Conservation (phyloP, 352 stramenopile genomes). For the Globisporangium viniferum region DNA sequence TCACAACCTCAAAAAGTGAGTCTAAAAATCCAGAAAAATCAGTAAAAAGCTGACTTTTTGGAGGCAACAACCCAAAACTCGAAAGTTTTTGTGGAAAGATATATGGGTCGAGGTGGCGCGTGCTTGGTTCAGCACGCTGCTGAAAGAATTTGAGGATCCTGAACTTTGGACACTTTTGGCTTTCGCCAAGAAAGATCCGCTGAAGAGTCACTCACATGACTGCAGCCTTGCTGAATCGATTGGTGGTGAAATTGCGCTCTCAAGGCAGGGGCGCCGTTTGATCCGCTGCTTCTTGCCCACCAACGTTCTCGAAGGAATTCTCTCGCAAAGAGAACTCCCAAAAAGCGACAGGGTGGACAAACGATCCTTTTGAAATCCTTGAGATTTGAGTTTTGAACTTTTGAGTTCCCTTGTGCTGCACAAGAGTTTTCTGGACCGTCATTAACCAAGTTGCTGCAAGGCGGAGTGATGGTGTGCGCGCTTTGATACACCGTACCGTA, state of each 20-base stretch:
- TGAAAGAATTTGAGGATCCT: background rate
- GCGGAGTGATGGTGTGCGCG: conserved; percentile 4
- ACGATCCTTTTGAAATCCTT: too few species aligned
- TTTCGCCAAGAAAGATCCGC: background rate
- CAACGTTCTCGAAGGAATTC: background rate
- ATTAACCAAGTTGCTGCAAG: background rate
- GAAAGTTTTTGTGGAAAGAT: conserved; percentile 4
- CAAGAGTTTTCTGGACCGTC: conserved; percentile 20
- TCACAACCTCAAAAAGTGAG: background rate
- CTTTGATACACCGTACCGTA: background rate
- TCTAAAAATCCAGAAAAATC: conserved; percentile 7
- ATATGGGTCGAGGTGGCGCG: background rate
- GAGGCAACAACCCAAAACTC: too few species aligned
- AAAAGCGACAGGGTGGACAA: background rate
- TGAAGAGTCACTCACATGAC: background rate
- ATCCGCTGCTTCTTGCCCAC: too few species aligned
- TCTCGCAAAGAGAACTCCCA: background rate
- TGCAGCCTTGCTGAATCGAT: too few species aligned
- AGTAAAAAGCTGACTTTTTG: background rate
- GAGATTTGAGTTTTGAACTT: background rate
- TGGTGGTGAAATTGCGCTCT: background rate
- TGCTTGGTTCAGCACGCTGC: background rate
- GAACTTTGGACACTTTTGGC: background rate
- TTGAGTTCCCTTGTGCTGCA: background rate
- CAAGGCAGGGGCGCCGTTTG: background rate